Conservation (phyloP, 441 rosid species). For the Metrosideros polymorpha region DNA sequence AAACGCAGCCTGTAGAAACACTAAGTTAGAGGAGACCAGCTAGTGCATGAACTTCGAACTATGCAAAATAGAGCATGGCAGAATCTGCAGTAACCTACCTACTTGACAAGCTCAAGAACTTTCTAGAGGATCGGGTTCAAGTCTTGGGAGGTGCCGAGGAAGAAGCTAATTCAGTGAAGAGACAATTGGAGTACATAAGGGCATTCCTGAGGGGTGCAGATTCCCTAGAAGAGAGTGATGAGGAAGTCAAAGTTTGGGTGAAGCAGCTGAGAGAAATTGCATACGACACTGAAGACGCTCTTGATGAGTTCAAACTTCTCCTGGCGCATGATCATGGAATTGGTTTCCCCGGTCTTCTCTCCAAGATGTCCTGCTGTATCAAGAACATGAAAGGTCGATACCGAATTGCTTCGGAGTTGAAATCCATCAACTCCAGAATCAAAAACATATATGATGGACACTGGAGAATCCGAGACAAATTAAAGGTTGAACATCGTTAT, state of each 20-base stretch:
- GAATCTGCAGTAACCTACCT: background rate
- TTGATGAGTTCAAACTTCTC: slow-evolving; percentile 30
- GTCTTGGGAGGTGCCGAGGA: slow-evolving; percentile 12
- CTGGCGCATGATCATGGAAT: slow-evolving; percentile 1
- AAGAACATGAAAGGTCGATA: background rate
- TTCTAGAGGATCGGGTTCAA: slow-evolving; percentile 8
- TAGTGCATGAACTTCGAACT: background rate
- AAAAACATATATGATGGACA: background rate
- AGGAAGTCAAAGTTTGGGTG: slow-evolving; percentile 35
- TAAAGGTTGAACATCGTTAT: too few species aligned
- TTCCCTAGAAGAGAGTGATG: slow-evolving; percentile 17
- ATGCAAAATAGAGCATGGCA: background rate
- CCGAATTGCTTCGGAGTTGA: background rate
- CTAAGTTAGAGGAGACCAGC: background rate
- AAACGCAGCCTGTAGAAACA: background rate
- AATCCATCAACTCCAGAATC: background rate
- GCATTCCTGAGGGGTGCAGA: slow-evolving; percentile 34
- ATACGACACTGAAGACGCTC: slow-evolving; percentile 32
- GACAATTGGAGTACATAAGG: slow-evolving; percentile 22
- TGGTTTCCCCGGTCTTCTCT: background rate
- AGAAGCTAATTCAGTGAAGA: slow-evolving; percentile 19
- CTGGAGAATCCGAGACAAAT: background rate
- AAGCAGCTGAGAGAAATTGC: slow-evolving; percentile 33
- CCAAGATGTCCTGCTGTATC: background rate
- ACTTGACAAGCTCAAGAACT: slow-evolving; percentile 9